Conservation (phyloP, 2,329 filamentous ascomycete genomes). For the Epichloe uncinata region DNA sequence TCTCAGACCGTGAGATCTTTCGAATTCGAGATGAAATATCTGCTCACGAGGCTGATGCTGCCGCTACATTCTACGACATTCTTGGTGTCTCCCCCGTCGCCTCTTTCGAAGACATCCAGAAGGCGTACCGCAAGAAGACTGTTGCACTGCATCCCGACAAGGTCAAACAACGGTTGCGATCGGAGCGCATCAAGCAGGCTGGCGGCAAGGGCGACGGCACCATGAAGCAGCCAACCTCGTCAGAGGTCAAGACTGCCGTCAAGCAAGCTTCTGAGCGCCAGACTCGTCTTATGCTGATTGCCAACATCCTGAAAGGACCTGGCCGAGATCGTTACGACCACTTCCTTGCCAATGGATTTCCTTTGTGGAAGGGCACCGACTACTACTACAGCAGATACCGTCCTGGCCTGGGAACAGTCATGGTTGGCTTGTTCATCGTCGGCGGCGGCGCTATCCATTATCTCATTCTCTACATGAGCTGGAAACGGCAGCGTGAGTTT, state of each 20-base stretch:
- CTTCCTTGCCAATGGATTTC: slow-evolving; percentile 87
- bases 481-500: slow-evolving; percentile 83
- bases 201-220: slow-evolving; percentile 39
- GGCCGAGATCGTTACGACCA: slow-evolving; percentile 84
- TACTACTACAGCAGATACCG: slow-evolving; percentile 97
- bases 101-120: slow-evolving; percentile 77
- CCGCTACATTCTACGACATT: slow-evolving; percentile 90
- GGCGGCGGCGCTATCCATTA: slow-evolving; percentile 83
- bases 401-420: slow-evolving; percentile 74
- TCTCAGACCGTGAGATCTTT: slow-evolving; percentile 90
- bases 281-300: slow-evolving; percentile 70
- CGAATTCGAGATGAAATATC: slow-evolving; percentile 79
- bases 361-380: slow-evolving; percentile 89
- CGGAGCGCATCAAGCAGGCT: slow-evolving; percentile 48
- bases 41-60: slow-evolving; percentile 59
- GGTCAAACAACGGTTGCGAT: slow-evolving; percentile 69
- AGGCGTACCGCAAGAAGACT: slow-evolving; percentile 84
- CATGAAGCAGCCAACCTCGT: slow-evolving; percentile 55
- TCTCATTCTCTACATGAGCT: slow-evolving; percentile 68
- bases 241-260: slow-evolving; percentile 63
- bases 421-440: slow-evolving; percentile 68
- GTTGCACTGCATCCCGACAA: slow-evolving; percentile 86
- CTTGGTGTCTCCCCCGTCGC: slow-evolving; percentile 61
- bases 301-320: slow-evolving; percentile 71
- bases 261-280: slow-evolving; percentile 76